Base-by-base conservation (phyloP, 441 rosid species). In the Adansonia grandidieri region DNA sequence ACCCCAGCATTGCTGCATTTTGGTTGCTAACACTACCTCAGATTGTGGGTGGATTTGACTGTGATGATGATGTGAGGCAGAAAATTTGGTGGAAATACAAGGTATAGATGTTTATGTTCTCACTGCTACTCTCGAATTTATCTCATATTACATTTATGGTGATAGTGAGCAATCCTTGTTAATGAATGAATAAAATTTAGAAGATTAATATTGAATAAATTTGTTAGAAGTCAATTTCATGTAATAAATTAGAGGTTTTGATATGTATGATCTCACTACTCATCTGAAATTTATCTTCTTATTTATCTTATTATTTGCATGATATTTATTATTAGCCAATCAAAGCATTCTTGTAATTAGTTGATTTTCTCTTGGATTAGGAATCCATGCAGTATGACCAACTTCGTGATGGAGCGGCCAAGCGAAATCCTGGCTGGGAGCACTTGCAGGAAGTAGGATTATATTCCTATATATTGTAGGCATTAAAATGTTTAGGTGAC, bases 1-100 rank as follows among this genome's bases (percentile, higher is more conserved):
- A 95, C 82, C 97, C 98, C 62, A 92, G 95, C 86, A 95, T 95
- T 71, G 98, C 98, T 83, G 92, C 93, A 68, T 95, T 95, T 88
- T 93, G 98, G 97, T 85, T 93, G 87, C 86, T 95, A 80, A 87
- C 97, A 78, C 80, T 92, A 73, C 98, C 98, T 75, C 97, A 92
- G 80, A 79, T 93, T 70, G 82, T 90, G 77, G 98, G 98, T 77
- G 92, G 97, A 48, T 88, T 93, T 79, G 88, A 92, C 24, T 89
- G 86, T 75, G 98, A 95, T 85, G 98, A 90, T 74, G 93, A 92
- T 74, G 85, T 93, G 79, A 95, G 88, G 84, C 90, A 87, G 91
- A 93, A 88, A 81, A 87, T 91, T 79, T 93, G 98, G 98, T 90
- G 93, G 97, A 92, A 93, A 75, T 92, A 93, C 85, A 89, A 92